Conservation (phyloP, 1,284 basidiomycete genomes). For the Termitomyces sp. region DNA sequence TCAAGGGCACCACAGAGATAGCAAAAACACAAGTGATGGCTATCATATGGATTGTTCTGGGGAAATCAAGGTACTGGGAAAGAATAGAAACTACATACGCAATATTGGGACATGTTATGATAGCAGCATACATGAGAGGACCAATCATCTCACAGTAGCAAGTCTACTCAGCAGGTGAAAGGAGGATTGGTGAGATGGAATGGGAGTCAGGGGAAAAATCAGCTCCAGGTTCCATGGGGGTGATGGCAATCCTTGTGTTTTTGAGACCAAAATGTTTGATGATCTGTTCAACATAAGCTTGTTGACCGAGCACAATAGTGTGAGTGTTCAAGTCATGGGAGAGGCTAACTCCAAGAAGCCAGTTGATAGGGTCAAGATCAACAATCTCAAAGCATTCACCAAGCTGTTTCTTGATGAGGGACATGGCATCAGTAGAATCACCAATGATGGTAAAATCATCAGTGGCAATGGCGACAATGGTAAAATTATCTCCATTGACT, state of each 20-base stretch:
- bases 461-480: neutral
- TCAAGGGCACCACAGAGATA: constrained; percentile 25
- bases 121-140: constrained; percentile 10
- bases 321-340: no score
- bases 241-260: no score
- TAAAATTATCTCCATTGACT: no score
- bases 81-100: constrained; percentile 11
- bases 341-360: constrained; percentile 16
- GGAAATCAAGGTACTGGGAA: constrained; percentile 16
- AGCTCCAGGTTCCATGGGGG: neutral
- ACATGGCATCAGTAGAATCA: no score
- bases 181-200: constrained; percentile 12
- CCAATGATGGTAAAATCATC: neutral
- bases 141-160: constrained; percentile 16
- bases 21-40: constrained; percentile 7
- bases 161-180: constrained; percentile 9
- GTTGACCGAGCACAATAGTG: constrained; percentile 11
- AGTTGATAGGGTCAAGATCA: constrained; percentile 20
- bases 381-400: neutral
- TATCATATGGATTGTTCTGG: constrained; percentile 17
- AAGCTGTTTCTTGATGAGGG: neutral
- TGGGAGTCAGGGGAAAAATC: constrained; percentile 16
- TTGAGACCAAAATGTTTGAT: constrained; percentile 18
- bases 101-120: constrained; percentile 23
- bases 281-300: constrained; percentile 23